Base-by-base conservation (phyloP, 345 rosid species). In the Cardamine resedifolia region DNA sequence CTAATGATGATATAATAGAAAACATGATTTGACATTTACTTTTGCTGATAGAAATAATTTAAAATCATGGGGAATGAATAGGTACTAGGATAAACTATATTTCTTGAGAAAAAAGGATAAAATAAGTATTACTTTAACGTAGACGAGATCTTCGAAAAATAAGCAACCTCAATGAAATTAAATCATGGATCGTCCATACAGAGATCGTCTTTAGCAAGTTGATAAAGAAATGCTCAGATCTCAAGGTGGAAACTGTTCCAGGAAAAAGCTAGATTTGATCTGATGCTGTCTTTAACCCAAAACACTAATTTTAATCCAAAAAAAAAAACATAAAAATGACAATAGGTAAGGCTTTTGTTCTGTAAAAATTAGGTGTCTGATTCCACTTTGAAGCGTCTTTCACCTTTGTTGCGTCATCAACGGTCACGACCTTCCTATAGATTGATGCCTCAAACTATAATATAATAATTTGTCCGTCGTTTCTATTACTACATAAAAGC, bases 201-300 rank as follows among this genome's bases (percentile, higher is more conserved):
- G 45, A 58, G 53, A 66, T 52, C 64, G 63, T 43, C 69, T 75
- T 68, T 68, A 62, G 74, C 74, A 68, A 75, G 74, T 75, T 75
- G 74, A 61, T 68, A 68, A 75, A 68, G 33, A 75, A 61, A 24
- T 75, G 51, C 74, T 61, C 79, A 76, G 75, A 69, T 76, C 75
- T 76, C 66, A 69, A 76, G 79, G 71, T 76, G 75, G 70, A 20
- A 66, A 66, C 78, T 58, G 67, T 23, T 38, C 1, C 61, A 49
- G n/a, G 2, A 58, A 66, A 60, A 74, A 74, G 67, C 53, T 48
- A 66, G 78, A 76, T 76, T 69, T 76, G 75, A 76, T 69, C 79
- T 76, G 79, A 62, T 69, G 75, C 75, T 47, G 58, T 69, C 52
- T 60, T 68, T 76, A 69, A 62, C 44, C 58, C 58, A 52, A 62